Conservation (phyloP, 2,329 filamentous ascomycete species). For the Harringtonia lauricola region DNA sequence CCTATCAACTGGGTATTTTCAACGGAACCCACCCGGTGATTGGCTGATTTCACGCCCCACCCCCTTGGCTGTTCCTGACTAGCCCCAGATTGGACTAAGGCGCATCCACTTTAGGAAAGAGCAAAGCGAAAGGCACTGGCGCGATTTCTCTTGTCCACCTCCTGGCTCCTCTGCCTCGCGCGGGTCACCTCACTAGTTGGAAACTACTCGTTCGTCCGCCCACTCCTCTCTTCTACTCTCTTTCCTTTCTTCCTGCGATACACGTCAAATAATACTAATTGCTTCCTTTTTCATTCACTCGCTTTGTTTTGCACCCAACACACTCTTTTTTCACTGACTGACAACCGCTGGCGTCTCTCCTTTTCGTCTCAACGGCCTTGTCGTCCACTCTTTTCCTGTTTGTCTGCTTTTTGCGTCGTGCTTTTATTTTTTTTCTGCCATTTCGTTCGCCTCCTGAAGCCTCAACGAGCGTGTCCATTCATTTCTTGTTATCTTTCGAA, state of each 20-base stretch:
- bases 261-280: slow-evolving; percentile 3
- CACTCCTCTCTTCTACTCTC: neutral
- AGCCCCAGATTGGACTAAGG: neutral
- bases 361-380: slow-evolving; percentile 1
- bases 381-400: slow-evolving; percentile 9
- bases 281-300: slow-evolving; percentile 1
- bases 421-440: neutral
- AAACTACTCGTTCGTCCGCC: neutral
- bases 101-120: neutral
- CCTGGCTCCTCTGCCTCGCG: neutral
- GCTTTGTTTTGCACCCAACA: neutral
- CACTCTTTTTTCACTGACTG: slow-evolving; percentile 7
- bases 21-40: neutral
- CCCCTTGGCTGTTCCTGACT: slow-evolving; percentile 5
- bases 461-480: neutral
- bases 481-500: neutral
- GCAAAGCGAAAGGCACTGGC: neutral
- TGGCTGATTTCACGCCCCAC: neutral
- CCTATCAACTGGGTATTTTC: neutral
- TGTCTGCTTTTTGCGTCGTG: neutral
- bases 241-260: slow-evolving; percentile 5
- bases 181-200: no score
- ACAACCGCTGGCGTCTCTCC: neutral
- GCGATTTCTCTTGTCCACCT: neutral
- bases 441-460: neutral